A percentile compares a stretch with the other conserved stretches of the same genome.
These are phyloP conservation scores for Picochlorum sp. DNA, from an alignment of 139 green algal species.

Conservation along the genomic window DNA sequence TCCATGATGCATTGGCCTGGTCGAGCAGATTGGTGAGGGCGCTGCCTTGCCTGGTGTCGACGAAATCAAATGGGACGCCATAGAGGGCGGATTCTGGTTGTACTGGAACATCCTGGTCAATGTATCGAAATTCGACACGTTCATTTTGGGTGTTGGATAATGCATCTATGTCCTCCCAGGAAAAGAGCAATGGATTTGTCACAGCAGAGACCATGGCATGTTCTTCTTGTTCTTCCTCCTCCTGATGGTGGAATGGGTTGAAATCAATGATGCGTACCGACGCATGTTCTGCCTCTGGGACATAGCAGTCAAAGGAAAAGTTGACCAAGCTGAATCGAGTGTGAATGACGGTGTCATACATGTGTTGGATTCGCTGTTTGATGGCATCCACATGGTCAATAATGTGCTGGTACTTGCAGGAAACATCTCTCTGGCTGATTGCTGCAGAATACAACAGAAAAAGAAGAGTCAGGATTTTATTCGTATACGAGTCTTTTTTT, in stretches of 20 bases:
- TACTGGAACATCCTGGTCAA: conserved; percentile 26
- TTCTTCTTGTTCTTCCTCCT: no score
- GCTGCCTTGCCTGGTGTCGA: conserved; percentile 28
- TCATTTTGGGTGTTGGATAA: not conserved
- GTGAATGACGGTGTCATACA: conserved; percentile 34
- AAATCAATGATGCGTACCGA: conserved; percentile 79
- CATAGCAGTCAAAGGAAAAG: conserved; percentile 74
- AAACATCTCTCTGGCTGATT: conserved; percentile 49
- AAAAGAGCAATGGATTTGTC: conserved; percentile 82
- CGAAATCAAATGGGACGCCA: conserved; percentile 44
- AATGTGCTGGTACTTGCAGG: conserved; percentile 51
- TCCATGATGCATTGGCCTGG: not conserved
- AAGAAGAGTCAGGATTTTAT: not conserved
- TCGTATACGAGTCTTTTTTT: no score
- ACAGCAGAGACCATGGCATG: conserved; percentile 31
- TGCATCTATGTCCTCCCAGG: conserved; percentile 57
- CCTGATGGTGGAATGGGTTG: conserved; percentile 45
- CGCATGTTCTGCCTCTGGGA: conserved; percentile 36
- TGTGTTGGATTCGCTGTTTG: conserved; percentile 24
- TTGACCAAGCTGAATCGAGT: conserved; percentile 27
- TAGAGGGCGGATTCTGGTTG: conserved; percentile 28
- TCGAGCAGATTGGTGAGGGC: conserved; percentile 16
- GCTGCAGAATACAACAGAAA: not conserved
- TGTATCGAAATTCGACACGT: conserved; percentile 30
- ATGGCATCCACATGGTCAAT: conserved; percentile 20